Base-by-base conservation (phyloP, 2,329 filamentous ascomycete genomes). In the Fusarium continuum region DNA sequence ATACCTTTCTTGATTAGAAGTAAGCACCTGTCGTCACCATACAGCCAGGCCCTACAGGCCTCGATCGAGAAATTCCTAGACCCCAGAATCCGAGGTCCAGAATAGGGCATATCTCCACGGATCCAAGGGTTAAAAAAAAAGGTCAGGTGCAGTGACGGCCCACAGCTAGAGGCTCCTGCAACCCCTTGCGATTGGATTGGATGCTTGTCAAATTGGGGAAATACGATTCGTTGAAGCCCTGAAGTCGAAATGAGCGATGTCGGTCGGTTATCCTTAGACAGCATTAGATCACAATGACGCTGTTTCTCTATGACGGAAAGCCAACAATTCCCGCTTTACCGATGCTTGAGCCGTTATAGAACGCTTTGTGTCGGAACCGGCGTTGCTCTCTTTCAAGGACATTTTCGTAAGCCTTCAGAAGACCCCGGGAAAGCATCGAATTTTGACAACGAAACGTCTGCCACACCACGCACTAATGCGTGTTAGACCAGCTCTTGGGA, bases 121-220 rank as follows among this genome's bases (percentile, higher is more conserved):
- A 70, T 53, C 54, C 65, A 41, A 61, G 67, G 55, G 48, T 59
- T 23, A 26, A n/a, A 19, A 51, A 36, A 52, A 43, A 49, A 62
- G 67, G 69, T 71, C 69, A 71, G 67, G 69, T 70, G 69, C 62
- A 64, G 39, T 48, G 23, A 22, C 25, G 68, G 65, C 67, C 68
- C 68, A 71, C 68, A 68, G 47, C 45, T 54, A 34, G 68, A 54
- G 34, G 57, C 49, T 61, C 38, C 58, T 69, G 65, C 69, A 69
- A 69, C 65, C 67, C 65, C 59, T 50, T 65, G 53, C 41, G 61
- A 17, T 36, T 50, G 36, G 41, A 25, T 36, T 23, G 25, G 31
- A 65, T 69, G 60, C 63, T 61, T 56, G 61, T 67, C 52, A 39
- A 40, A 56, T 71, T 60, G 38, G 25, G 32, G 38, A 48, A 31